Percentiles rank a stretch among this genome's conserved stretches.
Conservation (phyloP, 2,329 filamentous ascomycete species). For the Calonectria naviculata region DNA sequence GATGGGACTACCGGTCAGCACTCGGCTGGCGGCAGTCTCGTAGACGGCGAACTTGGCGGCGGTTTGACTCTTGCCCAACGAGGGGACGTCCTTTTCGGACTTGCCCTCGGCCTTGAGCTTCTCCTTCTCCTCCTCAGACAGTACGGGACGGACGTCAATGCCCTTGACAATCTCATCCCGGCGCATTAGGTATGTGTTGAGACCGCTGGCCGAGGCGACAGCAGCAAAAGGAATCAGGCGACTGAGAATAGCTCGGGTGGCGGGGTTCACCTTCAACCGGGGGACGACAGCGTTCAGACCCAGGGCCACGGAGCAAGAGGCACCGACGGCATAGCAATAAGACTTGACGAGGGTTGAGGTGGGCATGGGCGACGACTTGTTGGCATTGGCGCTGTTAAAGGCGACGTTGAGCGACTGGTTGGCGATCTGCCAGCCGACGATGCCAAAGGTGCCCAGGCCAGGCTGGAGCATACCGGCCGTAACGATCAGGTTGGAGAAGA, state of each 20-base stretch:
- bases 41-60: conserved; percentile 90
- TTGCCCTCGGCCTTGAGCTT: conserved; percentile 67
- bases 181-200: conserved; percentile 98
- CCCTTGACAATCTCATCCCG: conserved; percentile 93
- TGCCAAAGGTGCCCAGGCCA: conserved; percentile 83
- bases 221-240: conserved; percentile 97
- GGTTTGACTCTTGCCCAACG: conserved; percentile 86
- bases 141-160: conserved; percentile 90
- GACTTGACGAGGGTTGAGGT: conserved; percentile 85
- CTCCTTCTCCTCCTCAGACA: conserved; percentile 75
- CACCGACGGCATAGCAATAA: conserved; percentile 90
- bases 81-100: conserved; percentile 73
- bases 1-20: conserved; percentile 94
- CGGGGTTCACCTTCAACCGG: conserved; percentile 81
- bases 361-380: conserved; percentile 93
- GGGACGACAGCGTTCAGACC: conserved; percentile 93
- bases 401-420: conserved; percentile 99
- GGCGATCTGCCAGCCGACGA: conserved; percentile 91
- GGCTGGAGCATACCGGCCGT: conserved; percentile 98
- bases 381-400: conserved; percentile 97
- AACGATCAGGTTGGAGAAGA: conserved; percentile 92
- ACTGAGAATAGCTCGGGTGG: conserved; percentile 79
- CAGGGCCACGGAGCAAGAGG: conserved; percentile 92
- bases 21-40: conserved; percentile 91
- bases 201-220: conserved; percentile 87